phyloP scores from a whole-genome alignment of 2,329 filamentous ascomycete genomes.

The Lachnellula subtilissima region DNA sequence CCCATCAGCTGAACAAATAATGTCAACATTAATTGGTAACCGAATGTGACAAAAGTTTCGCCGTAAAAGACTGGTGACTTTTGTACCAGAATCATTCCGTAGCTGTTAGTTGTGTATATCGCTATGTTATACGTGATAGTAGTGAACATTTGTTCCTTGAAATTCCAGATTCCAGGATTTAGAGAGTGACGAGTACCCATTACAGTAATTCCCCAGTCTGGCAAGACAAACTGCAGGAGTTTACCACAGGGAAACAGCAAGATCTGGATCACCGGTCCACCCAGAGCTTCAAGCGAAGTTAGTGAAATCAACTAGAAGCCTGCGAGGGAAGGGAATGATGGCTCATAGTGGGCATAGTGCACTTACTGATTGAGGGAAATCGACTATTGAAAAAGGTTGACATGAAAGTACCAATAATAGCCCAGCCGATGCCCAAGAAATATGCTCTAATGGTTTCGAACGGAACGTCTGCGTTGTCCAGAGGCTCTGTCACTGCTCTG shows the following conservation, averaged over 20 bases:
- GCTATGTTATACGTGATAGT: conserved; percentile 18
- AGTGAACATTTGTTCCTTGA: conserved; percentile 21
- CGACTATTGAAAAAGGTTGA: conserved; percentile 39
- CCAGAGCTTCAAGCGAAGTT: conserved; percentile 9
- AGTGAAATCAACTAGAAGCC: background rate
- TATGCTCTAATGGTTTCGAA: conserved; percentile 41
- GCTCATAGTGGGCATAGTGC: too few relatives aligned
- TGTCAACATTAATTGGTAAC: conserved; percentile 36
- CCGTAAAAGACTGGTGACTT: conserved; percentile 36
- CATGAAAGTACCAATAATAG: conserved; percentile 37
- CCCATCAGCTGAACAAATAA: conserved; percentile 19
- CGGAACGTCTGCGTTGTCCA: conserved; percentile 34
- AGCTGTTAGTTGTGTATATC: conserved; percentile 14
- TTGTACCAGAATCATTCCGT: conserved; percentile 17
- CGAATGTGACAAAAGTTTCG: conserved; percentile 36
- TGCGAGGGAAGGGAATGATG: too few relatives aligned
- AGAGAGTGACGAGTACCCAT: conserved; percentile 32
- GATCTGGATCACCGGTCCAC: conserved; percentile 32
- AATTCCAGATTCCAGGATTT: conserved; percentile 16
- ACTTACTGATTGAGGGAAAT: conserved; percentile 36
- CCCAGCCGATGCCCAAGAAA: conserved; percentile 38
- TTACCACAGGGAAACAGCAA: conserved; percentile 42
- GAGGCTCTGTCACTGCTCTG: conserved; percentile 36
- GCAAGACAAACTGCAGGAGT: conserved; percentile 37
- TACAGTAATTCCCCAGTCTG: conserved; percentile 41